A percentile compares a stretch with the other conserved stretches of the same genome.
phyloP scores from a whole-genome alignment of 2,329 filamentous ascomycete species.

The Acephala macrosclerotiorum region DNA sequence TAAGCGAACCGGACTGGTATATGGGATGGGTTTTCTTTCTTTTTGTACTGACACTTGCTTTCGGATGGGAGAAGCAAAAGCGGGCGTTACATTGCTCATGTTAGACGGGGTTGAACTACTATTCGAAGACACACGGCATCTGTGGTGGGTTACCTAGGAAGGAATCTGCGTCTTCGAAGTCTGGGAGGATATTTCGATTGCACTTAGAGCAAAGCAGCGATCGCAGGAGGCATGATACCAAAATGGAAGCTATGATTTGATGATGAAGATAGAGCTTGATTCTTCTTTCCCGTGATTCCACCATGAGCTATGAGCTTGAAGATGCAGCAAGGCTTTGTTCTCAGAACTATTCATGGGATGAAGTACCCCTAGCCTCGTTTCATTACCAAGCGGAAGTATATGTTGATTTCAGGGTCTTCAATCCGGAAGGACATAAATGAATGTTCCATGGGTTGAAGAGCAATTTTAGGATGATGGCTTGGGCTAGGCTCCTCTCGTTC shows the following conservation, averaged over 20 bases:
- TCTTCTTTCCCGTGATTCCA: background rate
- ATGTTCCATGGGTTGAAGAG: background rate
- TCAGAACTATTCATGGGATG: background rate
- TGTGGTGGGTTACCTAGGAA: background rate
- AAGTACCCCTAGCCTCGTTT: background rate
- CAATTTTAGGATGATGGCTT: background rate
- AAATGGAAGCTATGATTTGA: constrained; percentile 5
- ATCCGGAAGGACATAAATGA: background rate
- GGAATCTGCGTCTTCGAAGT: background rate
- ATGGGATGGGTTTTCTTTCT: background rate
- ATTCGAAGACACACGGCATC: background rate
- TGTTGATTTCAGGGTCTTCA: background rate
- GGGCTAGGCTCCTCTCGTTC: background rate
- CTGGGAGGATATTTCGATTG: background rate
- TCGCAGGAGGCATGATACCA: constrained; percentile 3
- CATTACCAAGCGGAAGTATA: background rate
- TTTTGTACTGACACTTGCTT: background rate
- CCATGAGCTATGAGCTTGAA: background rate
- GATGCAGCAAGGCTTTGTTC: background rate
- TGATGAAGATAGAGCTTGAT: background rate
- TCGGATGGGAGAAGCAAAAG: background rate
- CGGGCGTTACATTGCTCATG: constrained; percentile 21
- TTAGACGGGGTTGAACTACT: constrained; percentile 11
- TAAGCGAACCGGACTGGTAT: constrained; percentile 10
- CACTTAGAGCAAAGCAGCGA: constrained; percentile 13